Base-by-base conservation (phyloP, 352 stramenopile genomes). In the Discostella stelligera region DNA sequence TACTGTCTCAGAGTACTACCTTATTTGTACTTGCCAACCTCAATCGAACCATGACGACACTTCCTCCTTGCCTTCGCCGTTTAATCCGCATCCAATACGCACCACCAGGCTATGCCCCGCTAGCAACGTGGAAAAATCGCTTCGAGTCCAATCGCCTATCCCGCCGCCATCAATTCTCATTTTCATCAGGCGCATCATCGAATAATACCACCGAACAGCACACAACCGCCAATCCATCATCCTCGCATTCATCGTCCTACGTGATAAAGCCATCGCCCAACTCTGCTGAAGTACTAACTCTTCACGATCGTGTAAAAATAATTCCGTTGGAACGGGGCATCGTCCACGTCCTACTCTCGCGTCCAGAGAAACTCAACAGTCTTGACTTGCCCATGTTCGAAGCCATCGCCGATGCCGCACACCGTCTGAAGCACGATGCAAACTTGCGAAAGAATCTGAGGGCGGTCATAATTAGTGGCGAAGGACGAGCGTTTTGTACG, bases 361-460 rank as follows among this genome's bases (percentile, higher is more conserved):
- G 86, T 13, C 86, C 87, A 0, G 56, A 85, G 7, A 94, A 94
- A 77, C 49, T 92, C 16, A 94, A 94, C 61, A 83, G 80, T 18
- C 65, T 91, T 0, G 81, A 92, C 67, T 71, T 94, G 11, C 20
- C 58, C 7, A 93, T 94, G 84, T 93, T 94, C 73, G 77, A 89
- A 72, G 84, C 79, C 11, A 85, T 93, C 58, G 82, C 80, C 5
- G 53, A 87, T 32, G 77, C 77, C 14, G 87, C 83, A 18, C 46
- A 52, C 37, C 37, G 44, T 27, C 32, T 93, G 10, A 49, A 67
- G 72, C 55, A 73, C 11, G 56, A 85, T 62, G 14, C 18, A 23
- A 18, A 44, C 5, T 48, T 68, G 14, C 54, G 88, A 63, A 78
- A 56, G 70, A 72, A 68, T 27, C 59, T 93, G 9, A 65, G 88